Base-by-base conservation (phyloP, 176 grass and related monocot genomes). In the Alloteropsis semialata region DNA sequence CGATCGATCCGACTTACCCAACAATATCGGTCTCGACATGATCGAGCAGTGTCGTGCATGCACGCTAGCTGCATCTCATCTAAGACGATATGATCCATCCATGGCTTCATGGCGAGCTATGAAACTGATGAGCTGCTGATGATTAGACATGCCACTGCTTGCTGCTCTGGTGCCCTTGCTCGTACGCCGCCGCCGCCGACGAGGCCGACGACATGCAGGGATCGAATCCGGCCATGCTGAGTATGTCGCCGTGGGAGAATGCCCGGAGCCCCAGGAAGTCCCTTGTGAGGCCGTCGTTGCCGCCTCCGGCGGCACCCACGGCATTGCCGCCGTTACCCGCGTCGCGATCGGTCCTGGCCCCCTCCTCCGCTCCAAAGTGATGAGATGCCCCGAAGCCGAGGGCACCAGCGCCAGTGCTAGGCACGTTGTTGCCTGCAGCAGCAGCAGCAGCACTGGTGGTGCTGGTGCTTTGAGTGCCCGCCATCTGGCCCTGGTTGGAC, bases 231-330 rank as follows among this genome's bases (percentile, higher is more conserved):
- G 91, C 72, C 76, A 98, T 93, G 87, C 88, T 85, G 16, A 98
- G 87, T 41, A 98, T 93, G 74, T 90, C 91, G 18, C 91, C 88
- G 34, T 96, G 91, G 51, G 92, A 91, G 66, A 95, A 91, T 0
- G 92, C 93, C 11, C 93, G 84, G 43, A 98, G 79, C 0, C 96
- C 96, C 82, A 98, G 46, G 86, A 98, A 98, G 72, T 98, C 96
- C 75, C 96, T 87, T 8, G 96, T 98, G 72, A 93, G 76, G 5
- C 87, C 87, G 51, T 92, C 89, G 54, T 84, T 88, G 33, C 87
- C 82, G 48, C 78, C 87, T 11, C 80, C 34, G 55, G 81, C 44
- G 62, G 3, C 32, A 3, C 27, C 58, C 5, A 11, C 9, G 1
- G 58, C 67, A 75, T 56, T 81, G 65, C 76, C 68, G 77, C 75